A percentile compares a stretch with the other conserved stretches of the same genome.
Conservation (phyloP, 345 rosid species). For the rapeseed (Brassica napus) region DNA sequence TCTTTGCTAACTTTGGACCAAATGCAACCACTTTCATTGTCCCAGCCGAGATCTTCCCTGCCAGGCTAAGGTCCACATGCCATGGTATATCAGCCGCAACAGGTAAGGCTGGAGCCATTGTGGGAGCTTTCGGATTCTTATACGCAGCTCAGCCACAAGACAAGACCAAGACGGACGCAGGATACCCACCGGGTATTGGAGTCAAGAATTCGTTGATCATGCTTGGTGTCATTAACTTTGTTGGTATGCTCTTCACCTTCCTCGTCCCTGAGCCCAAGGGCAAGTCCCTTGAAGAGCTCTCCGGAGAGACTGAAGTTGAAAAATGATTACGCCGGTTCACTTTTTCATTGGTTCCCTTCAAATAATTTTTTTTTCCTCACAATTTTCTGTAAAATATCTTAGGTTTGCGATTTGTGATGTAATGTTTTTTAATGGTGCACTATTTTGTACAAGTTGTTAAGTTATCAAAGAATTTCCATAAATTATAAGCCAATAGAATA, state of each 20-base stretch:
- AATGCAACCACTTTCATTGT: not conserved
- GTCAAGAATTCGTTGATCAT: conserved; percentile 41
- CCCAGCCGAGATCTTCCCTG: not conserved
- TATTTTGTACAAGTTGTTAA: too few relatives aligned
- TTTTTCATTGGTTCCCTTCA: not conserved
- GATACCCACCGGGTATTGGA: conserved; percentile 57
- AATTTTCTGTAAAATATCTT: not conserved
- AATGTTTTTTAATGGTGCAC: too few relatives aligned
- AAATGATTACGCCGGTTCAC: not conserved
- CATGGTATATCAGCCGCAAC: conserved; percentile 74
- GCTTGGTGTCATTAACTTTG: too few relatives aligned
- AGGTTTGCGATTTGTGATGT: too few relatives aligned
- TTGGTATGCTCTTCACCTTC: too few relatives aligned
- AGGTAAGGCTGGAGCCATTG: conserved; percentile 67
- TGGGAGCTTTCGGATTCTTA: conserved; percentile 72
- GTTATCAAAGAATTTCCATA: too few relatives aligned
- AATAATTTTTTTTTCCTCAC: not conserved
- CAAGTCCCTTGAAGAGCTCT: conserved; percentile 59
- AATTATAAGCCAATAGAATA: too few relatives aligned
- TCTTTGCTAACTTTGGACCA: not conserved
- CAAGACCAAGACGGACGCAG: conserved; percentile 45
- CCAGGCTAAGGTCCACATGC: conserved; percentile 53
- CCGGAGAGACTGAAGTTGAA: conserved; percentile 51
- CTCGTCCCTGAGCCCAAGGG: conserved; percentile 63
- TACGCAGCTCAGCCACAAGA: conserved; percentile 50